Evolutionary conservation across 495 filamentous ascomycete genomes (phyloP), one percentile per base, ranked within the genome.

Genomic region (Cercophora scortea): DNA sequence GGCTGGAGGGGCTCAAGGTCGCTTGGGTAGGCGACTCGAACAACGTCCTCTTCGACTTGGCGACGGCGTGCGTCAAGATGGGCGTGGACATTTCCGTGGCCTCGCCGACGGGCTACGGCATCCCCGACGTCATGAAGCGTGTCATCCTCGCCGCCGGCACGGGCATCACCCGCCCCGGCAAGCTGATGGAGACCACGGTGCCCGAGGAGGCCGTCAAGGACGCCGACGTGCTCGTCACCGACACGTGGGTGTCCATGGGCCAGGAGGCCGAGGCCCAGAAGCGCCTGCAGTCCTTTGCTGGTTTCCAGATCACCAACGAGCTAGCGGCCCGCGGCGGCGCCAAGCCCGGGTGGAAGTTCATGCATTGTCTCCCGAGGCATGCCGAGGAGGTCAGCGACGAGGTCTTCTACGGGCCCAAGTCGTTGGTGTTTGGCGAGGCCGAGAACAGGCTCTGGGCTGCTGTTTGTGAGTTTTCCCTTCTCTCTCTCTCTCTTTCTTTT

Each of bases 201-300:
- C 93, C 93, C 3, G 88, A 92, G 63, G 88, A 94, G 61, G 93
- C 93, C 0, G 82, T 97, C 55, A 88, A 87, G 75, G 75, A 84
- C 53, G 92, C 93, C 1, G 88, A 97, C 61, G 76, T 98, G 41
- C 72, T 98, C 16, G 88, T 97, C 0, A 98, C 93, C 0, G 93
- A 98, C 61, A 98, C 93, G 8, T 98, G 92, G 92, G 78, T 95
- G 36, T 94, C 88, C 0, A 96, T 96, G 93, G 93, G 93, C 40
- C 90, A 96, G 73, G 93, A 98, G 70, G 82, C 77, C 43, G 90
- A 96, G 72, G 74, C 81, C 34, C 74, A 79, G 50, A 82, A 85
- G 71, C 75, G 87, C 52, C 60, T 96, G 54, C 81, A 84, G 69
- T 88, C 83, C 32, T 98, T 98, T 61, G 76, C 79, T 32, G 90